Conservation (phyloP, 176 grass and related monocot species). For the Lolium rigidum region DNA sequence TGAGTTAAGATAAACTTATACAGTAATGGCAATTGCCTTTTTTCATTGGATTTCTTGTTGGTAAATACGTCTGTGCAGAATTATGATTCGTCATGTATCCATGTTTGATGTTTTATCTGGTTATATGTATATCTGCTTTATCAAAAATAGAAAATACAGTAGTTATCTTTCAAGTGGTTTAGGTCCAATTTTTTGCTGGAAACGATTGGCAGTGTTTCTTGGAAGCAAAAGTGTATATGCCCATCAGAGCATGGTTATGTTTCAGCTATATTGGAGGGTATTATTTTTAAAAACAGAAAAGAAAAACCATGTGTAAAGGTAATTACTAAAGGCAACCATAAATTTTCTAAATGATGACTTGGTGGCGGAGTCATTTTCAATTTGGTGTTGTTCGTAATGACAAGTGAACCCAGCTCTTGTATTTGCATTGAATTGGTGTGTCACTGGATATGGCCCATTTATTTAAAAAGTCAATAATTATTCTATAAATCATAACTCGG, state of each 20-base stretch:
- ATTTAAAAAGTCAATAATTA: neutral
- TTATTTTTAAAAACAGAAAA: neutral
- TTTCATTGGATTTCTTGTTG: neutral
- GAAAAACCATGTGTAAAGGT: neutral
- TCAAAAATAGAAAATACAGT: neutral
- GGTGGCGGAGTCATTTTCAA: neutral
- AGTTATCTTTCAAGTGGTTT: neutral
- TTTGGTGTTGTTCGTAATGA: neutral
- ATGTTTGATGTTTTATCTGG: slow-evolving; percentile 15
- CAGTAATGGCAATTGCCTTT: neutral
- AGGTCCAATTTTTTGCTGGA: neutral
- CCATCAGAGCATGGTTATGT: neutral
- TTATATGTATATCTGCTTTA: neutral
- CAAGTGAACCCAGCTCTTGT: neutral
- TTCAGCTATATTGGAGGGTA: neutral
- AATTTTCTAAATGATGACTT: neutral
- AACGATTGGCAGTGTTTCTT: neutral
- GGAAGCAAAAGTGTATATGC: neutral
- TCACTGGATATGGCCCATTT: neutral
- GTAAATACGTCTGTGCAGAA: neutral
- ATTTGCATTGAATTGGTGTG: neutral
- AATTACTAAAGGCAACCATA: neutral
- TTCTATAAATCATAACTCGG: neutral
- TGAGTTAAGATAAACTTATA: neutral
- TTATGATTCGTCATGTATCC: neutral